Evolutionary conservation across 371 early-diverging fungal species (phyloP), one percentile per base, ranked within the genome.

Genomic region (Mortierella sp.): DNA sequence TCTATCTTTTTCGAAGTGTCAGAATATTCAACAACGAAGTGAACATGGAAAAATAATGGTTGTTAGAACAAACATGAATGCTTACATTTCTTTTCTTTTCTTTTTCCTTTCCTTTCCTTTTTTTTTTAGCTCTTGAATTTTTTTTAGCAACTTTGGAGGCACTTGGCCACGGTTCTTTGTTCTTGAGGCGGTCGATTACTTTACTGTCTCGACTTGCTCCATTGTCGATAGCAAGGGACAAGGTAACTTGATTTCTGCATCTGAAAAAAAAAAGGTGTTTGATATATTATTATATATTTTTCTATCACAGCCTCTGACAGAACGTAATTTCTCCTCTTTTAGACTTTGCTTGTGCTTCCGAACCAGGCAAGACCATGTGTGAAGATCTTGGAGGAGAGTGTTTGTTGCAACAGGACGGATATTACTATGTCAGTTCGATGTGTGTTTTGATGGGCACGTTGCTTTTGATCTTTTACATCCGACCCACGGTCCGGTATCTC

Each of bases 101-200:
- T n/a, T n/a, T n/a, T n/a, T n/a, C n/a, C n/a, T n/a, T n/a, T n/a
- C n/a, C 53, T 46, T 14, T 19, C 26, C 7, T 30, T 14, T 9
- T 66, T 59, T 65, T 60, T 57, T 29, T 65, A 93, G 93, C 85
- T 99, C 37, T 83, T 96, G 44, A 98, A 98, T 76, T 98, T 98
- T n/a, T 0, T 81, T 98, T 66, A 93, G 92, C 75, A 99, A 99
- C 82, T 93, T 99, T 80, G 99, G 98, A 59, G 99, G 99, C 44
- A 98, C 98, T 1, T 98, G 96, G 98, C 97, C 98, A 0, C 90
- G 92, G 47, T 97, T 91, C 81, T 97, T 98, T 86, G 92, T 98
- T 7, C 87, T 98, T 57, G 89, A 94, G 72, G 92, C 97, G 4
- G 97, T 98, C n/a, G 99, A 97, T 81, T 87, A 88, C 60, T 94